Conservation (phyloP, 352 stramenopile species). For the Globisporangium rhizosaccharum region DNA sequence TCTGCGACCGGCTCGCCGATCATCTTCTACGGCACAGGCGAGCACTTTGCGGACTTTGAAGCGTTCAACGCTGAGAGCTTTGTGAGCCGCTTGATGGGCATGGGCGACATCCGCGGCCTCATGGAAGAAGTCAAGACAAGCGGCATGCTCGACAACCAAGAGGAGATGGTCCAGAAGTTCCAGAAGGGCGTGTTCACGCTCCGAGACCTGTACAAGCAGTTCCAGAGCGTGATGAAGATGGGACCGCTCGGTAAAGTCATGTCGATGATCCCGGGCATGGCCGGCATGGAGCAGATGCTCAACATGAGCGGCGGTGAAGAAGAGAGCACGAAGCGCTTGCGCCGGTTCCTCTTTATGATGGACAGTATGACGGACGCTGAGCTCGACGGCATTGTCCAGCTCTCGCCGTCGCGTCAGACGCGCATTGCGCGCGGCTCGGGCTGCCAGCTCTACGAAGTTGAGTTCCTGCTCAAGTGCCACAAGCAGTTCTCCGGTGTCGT, state of each 20-base stretch:
- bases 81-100: slow-evolving; percentile 97
- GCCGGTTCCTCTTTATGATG: slow-evolving; percentile 99
- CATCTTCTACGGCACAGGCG: slow-evolving; percentile 97
- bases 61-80: slow-evolving; percentile 97
- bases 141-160: slow-evolving; percentile 90
- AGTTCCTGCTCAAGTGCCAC: slow-evolving; percentile 94
- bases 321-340: slow-evolving; percentile 89
- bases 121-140: slow-evolving; percentile 92
- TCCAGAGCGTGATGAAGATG: slow-evolving; percentile 98
- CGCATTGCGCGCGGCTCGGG: slow-evolving; percentile 92
- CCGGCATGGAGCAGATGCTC: slow-evolving; percentile 85
- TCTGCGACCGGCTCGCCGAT: slow-evolving; percentile 96
- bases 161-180: slow-evolving; percentile 95
- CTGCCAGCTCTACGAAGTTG: slow-evolving; percentile 79
- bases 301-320: slow-evolving; percentile 91
- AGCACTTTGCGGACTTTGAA: slow-evolving; percentile 98
- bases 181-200: slow-evolving; percentile 97
- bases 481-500: slow-evolving; percentile 96
- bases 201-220: slow-evolving; percentile 99
- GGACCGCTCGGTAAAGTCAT: slow-evolving; percentile 97
- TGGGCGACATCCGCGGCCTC: slow-evolving; percentile 96
- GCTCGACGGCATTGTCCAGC: slow-evolving; percentile 89
- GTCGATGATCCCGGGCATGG: slow-evolving; percentile 97
- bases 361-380: slow-evolving; percentile 98
- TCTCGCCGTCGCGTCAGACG: slow-evolving; percentile 62